Percentiles rank a stretch among this genome's conserved stretches.
Conservation (phyloP, 768 basidiomycete species). For the Amanita rimosa region DNA sequence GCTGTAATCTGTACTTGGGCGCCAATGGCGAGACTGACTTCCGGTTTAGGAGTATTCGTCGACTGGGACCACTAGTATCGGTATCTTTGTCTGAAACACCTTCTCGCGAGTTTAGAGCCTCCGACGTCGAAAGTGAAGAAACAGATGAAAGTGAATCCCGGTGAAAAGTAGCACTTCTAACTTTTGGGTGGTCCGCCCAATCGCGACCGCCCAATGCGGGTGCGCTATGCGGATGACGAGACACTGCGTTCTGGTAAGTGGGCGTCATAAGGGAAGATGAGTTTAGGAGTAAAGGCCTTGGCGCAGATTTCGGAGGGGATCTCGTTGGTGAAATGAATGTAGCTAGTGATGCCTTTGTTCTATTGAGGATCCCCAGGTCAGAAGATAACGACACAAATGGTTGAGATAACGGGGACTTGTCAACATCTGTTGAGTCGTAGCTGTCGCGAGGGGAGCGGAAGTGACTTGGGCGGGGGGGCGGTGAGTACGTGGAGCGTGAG, state of each 20-base stretch:
- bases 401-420: slow-evolving; percentile 14
- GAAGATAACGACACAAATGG: not conserved
- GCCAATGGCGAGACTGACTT: slow-evolving; percentile 68
- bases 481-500: slow-evolving; percentile 24
- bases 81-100: slow-evolving; percentile 45
- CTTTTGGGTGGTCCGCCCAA: slow-evolving; percentile 38
- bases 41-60: slow-evolving; percentile 53
- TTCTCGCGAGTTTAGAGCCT: slow-evolving; percentile 24
- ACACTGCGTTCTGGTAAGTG: slow-evolving; percentile 8
- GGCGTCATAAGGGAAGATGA: slow-evolving; percentile 35
- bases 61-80: slow-evolving; percentile 37
- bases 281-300: slow-evolving; percentile 56
- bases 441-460: slow-evolving; percentile 51
- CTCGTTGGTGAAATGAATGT: slow-evolving; percentile 26
- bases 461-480: slow-evolving; percentile 46
- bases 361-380: slow-evolving; percentile 18
- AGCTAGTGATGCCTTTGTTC: slow-evolving; percentile 31
- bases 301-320: slow-evolving; percentile 38
- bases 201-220: slow-evolving; percentile 23
- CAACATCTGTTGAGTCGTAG: slow-evolving; percentile 23
- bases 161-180: slow-evolving; percentile 27
- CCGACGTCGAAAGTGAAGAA: slow-evolving; percentile 53
- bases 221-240: slow-evolving; percentile 24
- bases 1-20: slow-evolving; percentile 30
- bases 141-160: slow-evolving; percentile 52